Evolutionary conservation across 768 basidiomycete genomes (phyloP).

Genomic region (Naganishia kalamii): DNA sequence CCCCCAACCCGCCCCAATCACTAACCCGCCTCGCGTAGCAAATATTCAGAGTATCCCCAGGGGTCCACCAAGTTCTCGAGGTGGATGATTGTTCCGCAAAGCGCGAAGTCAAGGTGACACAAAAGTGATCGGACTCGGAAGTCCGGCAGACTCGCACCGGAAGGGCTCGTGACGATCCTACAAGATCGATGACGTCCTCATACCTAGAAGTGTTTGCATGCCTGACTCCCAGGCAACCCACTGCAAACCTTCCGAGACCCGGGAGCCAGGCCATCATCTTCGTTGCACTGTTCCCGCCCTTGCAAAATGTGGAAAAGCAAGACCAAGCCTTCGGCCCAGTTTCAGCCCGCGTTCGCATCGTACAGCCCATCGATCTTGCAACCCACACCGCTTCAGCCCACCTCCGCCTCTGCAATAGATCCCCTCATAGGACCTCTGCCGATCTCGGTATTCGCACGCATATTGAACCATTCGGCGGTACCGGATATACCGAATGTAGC

Average conservation of each 20-base stretch:
- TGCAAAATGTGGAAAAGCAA: not conserved
- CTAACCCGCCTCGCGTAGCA: no score
- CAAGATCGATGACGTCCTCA: not conserved
- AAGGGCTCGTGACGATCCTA: not conserved
- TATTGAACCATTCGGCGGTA: conserved; percentile 68
- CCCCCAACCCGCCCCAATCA: no score
- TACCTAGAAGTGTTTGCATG: no score
- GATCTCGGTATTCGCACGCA: conserved; percentile 63
- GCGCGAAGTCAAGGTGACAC: no score
- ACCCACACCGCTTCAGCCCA: conserved; percentile 31
- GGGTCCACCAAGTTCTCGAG: no score
- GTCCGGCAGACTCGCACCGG: not conserved
- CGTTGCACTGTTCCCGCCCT: not conserved
- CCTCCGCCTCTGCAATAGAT: conserved; percentile 25
- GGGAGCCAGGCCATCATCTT: not conserved
- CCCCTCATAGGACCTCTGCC: conserved; percentile 71
- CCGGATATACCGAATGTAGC: conserved; percentile 75
- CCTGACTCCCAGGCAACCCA: no score
- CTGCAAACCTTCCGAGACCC: no score
- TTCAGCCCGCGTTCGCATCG: conserved; percentile 2
- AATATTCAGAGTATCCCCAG: no score
- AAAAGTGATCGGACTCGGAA: not conserved
- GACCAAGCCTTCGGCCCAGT: not conserved
- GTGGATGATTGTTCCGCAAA: no score
- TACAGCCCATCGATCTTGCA: conserved; percentile 31